phyloP scores from a whole-genome alignment of 805 yeast species.

The Candida alai region DNA sequence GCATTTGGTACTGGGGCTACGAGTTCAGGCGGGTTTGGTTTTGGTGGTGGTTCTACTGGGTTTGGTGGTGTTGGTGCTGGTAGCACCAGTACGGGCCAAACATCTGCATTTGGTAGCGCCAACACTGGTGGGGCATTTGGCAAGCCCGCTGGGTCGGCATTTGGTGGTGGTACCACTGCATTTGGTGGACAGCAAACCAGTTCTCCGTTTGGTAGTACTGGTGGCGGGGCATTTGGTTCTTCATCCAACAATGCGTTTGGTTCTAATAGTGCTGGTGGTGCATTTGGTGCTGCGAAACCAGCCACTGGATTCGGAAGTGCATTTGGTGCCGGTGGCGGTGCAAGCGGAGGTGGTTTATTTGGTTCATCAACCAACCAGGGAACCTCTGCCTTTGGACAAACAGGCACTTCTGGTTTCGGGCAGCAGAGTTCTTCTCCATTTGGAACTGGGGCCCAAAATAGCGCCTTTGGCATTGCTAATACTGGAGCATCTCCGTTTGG shows the following conservation, averaged over 20 bases:
- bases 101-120: constrained; percentile 17
- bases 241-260: constrained; percentile 28
- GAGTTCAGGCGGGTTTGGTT: constrained; percentile 20
- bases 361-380: constrained; percentile 15
- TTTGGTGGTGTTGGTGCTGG: constrained; percentile 30
- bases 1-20: constrained; percentile 32
- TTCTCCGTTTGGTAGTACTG: constrained; percentile 12
- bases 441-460: constrained; percentile 9
- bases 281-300: constrained; percentile 14
- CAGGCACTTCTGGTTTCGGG: constrained; percentile 14
- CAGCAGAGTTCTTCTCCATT: constrained; percentile 4
- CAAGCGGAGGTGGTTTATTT: constrained; percentile 27
- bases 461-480: constrained; percentile 6
- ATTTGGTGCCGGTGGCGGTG: constrained; percentile 13
- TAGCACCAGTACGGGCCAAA: constrained; percentile 1
- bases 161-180: constrained; percentile 29
- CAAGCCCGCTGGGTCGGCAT: constrained; percentile 16
- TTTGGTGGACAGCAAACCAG: constrained; percentile 8
- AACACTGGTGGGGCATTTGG: constrained; percentile 33
- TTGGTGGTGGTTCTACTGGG: constrained; percentile 12
- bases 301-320: constrained; percentile 15
- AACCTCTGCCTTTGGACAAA: constrained; percentile 11
- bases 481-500: constrained; percentile 12
- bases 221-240: constrained; percentile 12
- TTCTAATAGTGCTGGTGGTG: constrained; percentile 18